These are phyloP conservation scores for Nakazawaea wyomingensis DNA, from an alignment of 805 yeast genomes.

Conservation along the genomic window DNA sequence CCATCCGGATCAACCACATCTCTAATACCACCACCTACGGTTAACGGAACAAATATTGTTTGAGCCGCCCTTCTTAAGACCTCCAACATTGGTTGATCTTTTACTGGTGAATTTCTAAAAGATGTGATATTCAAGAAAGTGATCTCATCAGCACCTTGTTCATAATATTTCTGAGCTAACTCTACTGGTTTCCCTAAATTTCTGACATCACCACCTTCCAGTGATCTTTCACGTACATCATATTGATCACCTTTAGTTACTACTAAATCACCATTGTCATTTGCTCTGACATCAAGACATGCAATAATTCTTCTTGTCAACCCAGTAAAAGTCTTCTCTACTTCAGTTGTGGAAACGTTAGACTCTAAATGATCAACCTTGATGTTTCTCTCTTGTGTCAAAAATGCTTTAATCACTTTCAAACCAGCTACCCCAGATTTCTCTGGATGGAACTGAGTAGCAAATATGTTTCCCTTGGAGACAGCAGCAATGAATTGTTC, in stretches of 20 bases:
- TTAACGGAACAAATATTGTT: constrained; percentile 91
- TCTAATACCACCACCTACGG: constrained; percentile 97
- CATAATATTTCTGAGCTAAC: constrained; percentile 82
- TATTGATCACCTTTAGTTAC: constrained; percentile 99
- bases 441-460: constrained; percentile 99
- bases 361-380: constrained; percentile 13
- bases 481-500: constrained; percentile 83
- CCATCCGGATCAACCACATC: constrained; percentile 88
- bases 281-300: constrained; percentile 93
- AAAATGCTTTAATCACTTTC: constrained; percentile 65
- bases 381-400: constrained; percentile 39
- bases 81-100: constrained; percentile 93
- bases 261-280: constrained; percentile 91
- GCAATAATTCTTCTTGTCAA: constrained; percentile 91
- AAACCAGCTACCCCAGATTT: constrained; percentile 92
- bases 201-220: constrained; percentile 54
- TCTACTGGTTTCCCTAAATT: constrained; percentile 96
- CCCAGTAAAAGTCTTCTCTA: constrained; percentile 40
- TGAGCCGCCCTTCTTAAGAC: constrained; percentile 79
- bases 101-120: constrained; percentile 88
- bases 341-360: constrained; percentile 8
- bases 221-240: constrained; percentile 80
- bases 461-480: constrained; percentile 71
- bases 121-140: constrained; percentile 94
- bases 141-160: constrained; percentile 96